phyloP scores from a whole-genome alignment of 139 green algal species.

The Coelastrella sp. region DNA sequence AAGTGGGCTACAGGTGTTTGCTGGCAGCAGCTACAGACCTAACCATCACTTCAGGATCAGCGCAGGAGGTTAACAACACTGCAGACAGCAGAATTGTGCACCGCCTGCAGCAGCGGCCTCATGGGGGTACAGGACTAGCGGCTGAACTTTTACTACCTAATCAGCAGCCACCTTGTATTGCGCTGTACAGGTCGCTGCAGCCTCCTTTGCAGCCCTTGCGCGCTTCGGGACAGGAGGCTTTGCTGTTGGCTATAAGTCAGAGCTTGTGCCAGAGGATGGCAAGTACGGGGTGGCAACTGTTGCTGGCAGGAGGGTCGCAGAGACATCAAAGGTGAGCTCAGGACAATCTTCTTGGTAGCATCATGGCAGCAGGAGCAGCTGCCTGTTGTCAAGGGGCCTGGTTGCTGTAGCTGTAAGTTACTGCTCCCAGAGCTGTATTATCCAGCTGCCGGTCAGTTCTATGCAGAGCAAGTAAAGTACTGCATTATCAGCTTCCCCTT shows the following conservation, averaged over 20 bases:
- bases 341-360: background rate
- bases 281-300: constrained; percentile 61
- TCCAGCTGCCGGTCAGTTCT: background rate
- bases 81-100: too few relatives aligned
- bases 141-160: background rate
- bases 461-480: too few relatives aligned
- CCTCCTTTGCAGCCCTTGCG: constrained; percentile 50
- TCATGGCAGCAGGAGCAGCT: background rate
- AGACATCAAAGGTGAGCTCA: constrained; percentile 58
- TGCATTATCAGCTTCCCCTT: too few relatives aligned
- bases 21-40: background rate
- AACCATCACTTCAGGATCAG: background rate
- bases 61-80: too few relatives aligned
- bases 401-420: background rate
- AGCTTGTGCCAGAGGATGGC: constrained; percentile 35
- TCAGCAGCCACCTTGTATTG: background rate
- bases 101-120: too few relatives aligned
- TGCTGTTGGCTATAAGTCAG: constrained; percentile 60
- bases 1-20: background rate
- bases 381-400: background rate
- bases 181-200: constrained; percentile 46
- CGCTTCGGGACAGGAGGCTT: constrained; percentile 76
- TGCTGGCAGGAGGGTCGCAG: constrained; percentile 49
- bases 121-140: too few relatives aligned
- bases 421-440: background rate